Evolutionary conservation across 352 stramenopile genomes (phyloP), one percentile per base, ranked within the genome.

Genomic region (Pilasporangium apinafurcum): DNA sequence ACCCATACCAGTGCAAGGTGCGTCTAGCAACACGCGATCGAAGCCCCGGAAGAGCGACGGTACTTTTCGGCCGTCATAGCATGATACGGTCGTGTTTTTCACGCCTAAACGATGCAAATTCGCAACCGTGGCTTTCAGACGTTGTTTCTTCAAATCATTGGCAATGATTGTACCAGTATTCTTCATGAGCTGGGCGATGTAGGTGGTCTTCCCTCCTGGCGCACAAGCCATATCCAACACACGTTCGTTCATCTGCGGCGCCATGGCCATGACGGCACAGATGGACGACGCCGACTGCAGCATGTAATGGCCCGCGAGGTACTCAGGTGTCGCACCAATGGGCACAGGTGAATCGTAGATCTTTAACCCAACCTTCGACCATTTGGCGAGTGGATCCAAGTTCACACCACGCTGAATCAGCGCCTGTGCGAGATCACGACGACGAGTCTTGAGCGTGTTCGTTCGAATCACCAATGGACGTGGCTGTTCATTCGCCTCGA

Each of bases 241-340:
- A 16, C 92, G 81, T 77, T 99, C 97, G 44, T 93, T 86, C 50
- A 97, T 92, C 73, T 99, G 85, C 31, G 97, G 96, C 13, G 76
- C 90, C 26, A 99, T 70, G 14, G 97, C 96, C 77, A 99, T 96
- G 9, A 99, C 96, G 4, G 97, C 94, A 63, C 95, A 98, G 65
- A 99, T 98, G 0, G 95, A 99, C 22, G 96, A 97, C 5, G 97
- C 96, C 49, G 92, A 98, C 62, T 99, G 95, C 40, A 99, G 86
- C 95, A 99, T 99, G 78, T 99, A 99, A 70, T 99, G 96, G 12
- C 97, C 97, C 1, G 95, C 94, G 28, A 99, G 83, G 78, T 99
- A 99, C 68, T 99, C 97, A 14, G 97, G 97, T 41, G 97, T 99
- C 2, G 97, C 97, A 44, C 97, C 97, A 65, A 99, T 98, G 2